Base-by-base conservation (phyloP, 148 eudicot species). In the Heliosperma pusillum region DNA sequence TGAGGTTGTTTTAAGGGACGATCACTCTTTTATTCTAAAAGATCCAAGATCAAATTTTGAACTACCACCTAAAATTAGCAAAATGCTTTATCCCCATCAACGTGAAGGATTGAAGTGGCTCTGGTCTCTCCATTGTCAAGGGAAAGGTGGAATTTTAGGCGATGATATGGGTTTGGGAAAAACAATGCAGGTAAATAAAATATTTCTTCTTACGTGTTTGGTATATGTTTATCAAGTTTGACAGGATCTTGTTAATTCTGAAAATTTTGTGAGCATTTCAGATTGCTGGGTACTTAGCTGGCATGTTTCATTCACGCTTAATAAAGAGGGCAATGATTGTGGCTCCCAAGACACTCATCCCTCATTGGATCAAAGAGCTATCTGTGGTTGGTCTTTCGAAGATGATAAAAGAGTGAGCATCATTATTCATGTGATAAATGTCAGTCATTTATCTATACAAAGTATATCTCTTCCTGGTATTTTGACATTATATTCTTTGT, bases 161-260 rank as follows among this genome's bases (percentile, higher is more conserved):
- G 99, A 96, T 79, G 99, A 96, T 71, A 96, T 96, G 99, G 99
- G 99, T 3, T 80, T 96, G 71, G 99, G 99, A 53, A 96, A 96
- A 82, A 96, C 99, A 53, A 96, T 96, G 99, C 99, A 92, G 97
- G 99, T 96, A 90, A 77, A 72, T 58, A 55, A 72, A 12, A 4
- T 66, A 62, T 29, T 7, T 45, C 9, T 66, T 68, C 57, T 52
- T 62, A 13, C 24, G 83, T 76, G 36, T 67, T 36, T 67, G n/a
- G 5, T 60, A 29, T 30, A 65, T 30, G 20, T 40, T 36, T 73
- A 36, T 26, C 66, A 33, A 36, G 27, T 7, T 25, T 25, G 44
- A 60, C 69, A 1, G 67, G 58, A 47, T 59, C 36, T 76, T 79
- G 69, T 27, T 62, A 16, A 62, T 30, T 69, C 16, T 72, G 68